Evolutionary conservation across 176 grass and related monocot genomes (phyloP).

Genomic region (Carex kokanica): DNA sequence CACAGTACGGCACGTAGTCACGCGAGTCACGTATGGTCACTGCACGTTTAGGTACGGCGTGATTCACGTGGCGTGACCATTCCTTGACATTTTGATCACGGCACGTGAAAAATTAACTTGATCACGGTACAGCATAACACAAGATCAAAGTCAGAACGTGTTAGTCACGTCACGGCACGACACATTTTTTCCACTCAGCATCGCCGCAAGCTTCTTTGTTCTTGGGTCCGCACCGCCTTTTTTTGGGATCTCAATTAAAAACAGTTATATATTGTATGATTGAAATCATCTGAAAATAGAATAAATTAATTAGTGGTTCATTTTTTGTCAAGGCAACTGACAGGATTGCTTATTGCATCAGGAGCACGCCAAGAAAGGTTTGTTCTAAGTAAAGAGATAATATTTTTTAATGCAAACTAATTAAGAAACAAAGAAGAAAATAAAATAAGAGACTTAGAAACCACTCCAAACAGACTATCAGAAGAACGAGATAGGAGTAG

Average conservation of each 20-base stretch:
- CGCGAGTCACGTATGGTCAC: too few relatives aligned
- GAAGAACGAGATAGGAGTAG: too few relatives aligned
- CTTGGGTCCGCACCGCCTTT: neutral
- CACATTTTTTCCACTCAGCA: too few relatives aligned
- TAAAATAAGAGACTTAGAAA: slow-evolving; percentile 11
- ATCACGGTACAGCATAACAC: too few relatives aligned
- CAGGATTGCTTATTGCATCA: slow-evolving; percentile 12
- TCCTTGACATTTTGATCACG: too few relatives aligned
- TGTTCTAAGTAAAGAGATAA: slow-evolving; percentile 20
- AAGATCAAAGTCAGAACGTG: too few relatives aligned
- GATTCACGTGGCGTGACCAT: too few relatives aligned
- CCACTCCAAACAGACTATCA: slow-evolving; percentile 3
- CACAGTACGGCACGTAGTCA: too few relatives aligned
- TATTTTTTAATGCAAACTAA: slow-evolving; percentile 4
- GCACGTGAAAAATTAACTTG: too few relatives aligned
- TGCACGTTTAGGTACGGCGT: too few relatives aligned
- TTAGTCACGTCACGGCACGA: too few relatives aligned
- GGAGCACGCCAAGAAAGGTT: slow-evolving; percentile 24
- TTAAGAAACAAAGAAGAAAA: neutral
- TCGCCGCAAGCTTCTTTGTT: too few relatives aligned
- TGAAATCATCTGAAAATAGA: slow-evolving; percentile 1
- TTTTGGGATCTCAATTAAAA: neutral
- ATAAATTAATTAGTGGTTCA: slow-evolving; percentile 15
- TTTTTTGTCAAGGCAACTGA: slow-evolving; percentile 18
- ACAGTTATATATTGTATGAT: slow-evolving; percentile 4